Base-by-base conservation (phyloP, 2,329 filamentous ascomycete species). In the Colletotrichum viniferum region DNA sequence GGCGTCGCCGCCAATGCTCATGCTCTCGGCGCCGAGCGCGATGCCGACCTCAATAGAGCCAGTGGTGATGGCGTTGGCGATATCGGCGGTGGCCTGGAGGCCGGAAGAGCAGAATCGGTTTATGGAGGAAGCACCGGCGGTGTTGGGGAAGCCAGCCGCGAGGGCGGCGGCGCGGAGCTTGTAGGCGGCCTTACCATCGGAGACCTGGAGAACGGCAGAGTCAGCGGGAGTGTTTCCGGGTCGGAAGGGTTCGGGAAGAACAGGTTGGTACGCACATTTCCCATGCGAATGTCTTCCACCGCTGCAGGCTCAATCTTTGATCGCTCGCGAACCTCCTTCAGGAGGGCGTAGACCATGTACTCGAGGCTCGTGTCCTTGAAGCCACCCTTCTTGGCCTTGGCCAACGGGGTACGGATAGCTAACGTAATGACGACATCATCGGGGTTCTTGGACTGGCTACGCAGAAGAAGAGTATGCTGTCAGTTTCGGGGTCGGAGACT, bases 81-180 rank as follows among this genome's bases (percentile, higher is more conserved):
- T 97, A 82, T 98, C 96, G 85, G 98, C 96, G 7, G 96, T 95
- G 73, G 97, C 96, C 87, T 98, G 97, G 78, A 99, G 93, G 43
- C 97, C 97, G 0, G 96, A 98, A 48, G 95, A 97, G 90, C 97
- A 99, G 92, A 99, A 98, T 77, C 97, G 94, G 90, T 98, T 98
- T 74, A 98, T 90, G 58, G 94, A 93, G 58, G 91, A 96, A 78
- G 94, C 95, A 78, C 92, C 91, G 64, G 95, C 90, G 8, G 96
- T 98, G 88, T 97, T 96, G 79, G 97, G 96, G 88, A 97, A 98
- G 79, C 97, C 97, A 73, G 97, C 97, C 63, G 95, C 95, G 77
- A 98, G 94, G 77, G 94, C 90, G 61, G 97, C 95, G 68, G 96
- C 95, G 80, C 97, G 96, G 81, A 94, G 88, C 85, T 97, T 96